phyloP scores from a whole-genome alignment of 768 basidiomycete genomes.

The Bullera alba region DNA sequence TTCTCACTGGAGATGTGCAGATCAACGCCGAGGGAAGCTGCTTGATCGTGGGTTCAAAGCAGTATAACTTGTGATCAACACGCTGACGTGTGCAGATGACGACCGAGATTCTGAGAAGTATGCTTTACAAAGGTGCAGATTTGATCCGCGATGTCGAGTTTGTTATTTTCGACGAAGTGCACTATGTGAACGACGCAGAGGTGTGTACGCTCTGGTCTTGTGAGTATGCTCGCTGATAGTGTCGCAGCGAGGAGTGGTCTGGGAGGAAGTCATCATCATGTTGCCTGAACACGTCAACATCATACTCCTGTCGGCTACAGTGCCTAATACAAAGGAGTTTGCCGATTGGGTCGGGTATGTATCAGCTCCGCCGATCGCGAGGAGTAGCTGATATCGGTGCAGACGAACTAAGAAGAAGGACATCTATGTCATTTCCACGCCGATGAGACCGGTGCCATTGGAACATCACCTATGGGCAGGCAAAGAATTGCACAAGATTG shows the following conservation, averaged over 20 bases:
- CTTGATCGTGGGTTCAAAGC: conserved; percentile 79
- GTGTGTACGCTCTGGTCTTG: conserved; percentile 48
- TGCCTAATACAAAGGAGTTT: conserved; percentile 96
- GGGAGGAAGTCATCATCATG: conserved; percentile 99
- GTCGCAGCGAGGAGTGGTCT: conserved; percentile 86
- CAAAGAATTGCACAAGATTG: conserved; percentile 86
- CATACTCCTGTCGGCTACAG: conserved; percentile 91
- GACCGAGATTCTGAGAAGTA: conserved; percentile 86
- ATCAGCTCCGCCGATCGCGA: conserved; percentile 3
- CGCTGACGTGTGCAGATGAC: conserved; percentile 40
- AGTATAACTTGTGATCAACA: neutral
- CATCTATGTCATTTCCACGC: conserved; percentile 96
- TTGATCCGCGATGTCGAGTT: conserved; percentile 98
- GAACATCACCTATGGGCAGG: conserved; percentile 96
- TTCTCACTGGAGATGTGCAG: conserved; percentile 96
- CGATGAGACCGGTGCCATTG: conserved; percentile 89
- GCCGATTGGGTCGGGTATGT: conserved; percentile 98
- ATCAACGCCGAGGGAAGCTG: conserved; percentile 98
- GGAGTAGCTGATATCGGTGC: neutral
- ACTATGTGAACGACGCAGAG: conserved; percentile 99
- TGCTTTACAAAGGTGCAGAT: conserved; percentile 98
- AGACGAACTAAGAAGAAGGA: conserved; percentile 99
- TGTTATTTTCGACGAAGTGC: conserved; percentile 98
- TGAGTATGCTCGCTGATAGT: neutral
- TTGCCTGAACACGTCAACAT: conserved; percentile 97